A percentile compares a stretch with the other conserved stretches of the same genome.
Evolutionary conservation across 2,329 filamentous ascomycete species (phyloP).

Genomic region (Penicillium sclerotigenum): DNA sequence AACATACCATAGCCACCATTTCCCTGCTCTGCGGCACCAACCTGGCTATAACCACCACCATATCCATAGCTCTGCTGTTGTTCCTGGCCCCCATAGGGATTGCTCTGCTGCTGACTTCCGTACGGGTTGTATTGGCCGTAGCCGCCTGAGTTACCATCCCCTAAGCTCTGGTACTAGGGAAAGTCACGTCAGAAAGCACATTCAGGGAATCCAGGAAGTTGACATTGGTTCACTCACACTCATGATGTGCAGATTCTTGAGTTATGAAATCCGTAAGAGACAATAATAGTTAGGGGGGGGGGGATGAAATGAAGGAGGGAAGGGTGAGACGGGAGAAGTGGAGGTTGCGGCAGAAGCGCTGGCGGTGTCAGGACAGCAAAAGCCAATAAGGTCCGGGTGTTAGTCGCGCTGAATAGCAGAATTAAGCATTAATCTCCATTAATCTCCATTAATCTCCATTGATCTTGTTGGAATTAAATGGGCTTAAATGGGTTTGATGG

Average conservation of each 20-base stretch:
- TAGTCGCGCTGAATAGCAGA: conserved; percentile 1
- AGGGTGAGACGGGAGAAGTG: conserved; percentile 25
- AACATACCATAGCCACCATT: conserved; percentile 38
- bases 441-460: too few relatives aligned
- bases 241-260: conserved; percentile 38
- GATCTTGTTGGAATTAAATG: background rate
- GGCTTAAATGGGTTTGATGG: background rate
- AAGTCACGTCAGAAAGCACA: conserved; percentile 13
- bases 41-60: conserved; percentile 28
- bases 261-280: background rate
- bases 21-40: conserved; percentile 32
- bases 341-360: conserved; percentile 19
- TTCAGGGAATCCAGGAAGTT: background rate
- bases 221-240: conserved; percentile 47
- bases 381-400: conserved; percentile 8
- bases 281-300: background rate
- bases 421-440: conserved; percentile 5
- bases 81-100: conserved; percentile 32
- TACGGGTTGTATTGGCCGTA: conserved; percentile 59
- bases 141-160: conserved; percentile 36
- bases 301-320: conserved; percentile 12
- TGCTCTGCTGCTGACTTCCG: conserved; percentile 30
- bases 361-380: conserved; percentile 16
- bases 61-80: conserved; percentile 24
- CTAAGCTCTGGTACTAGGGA: conserved; percentile 29